Base-by-base conservation (phyloP, 2,329 filamentous ascomycete species). In the Myriosclerotinia curreyana region DNA sequence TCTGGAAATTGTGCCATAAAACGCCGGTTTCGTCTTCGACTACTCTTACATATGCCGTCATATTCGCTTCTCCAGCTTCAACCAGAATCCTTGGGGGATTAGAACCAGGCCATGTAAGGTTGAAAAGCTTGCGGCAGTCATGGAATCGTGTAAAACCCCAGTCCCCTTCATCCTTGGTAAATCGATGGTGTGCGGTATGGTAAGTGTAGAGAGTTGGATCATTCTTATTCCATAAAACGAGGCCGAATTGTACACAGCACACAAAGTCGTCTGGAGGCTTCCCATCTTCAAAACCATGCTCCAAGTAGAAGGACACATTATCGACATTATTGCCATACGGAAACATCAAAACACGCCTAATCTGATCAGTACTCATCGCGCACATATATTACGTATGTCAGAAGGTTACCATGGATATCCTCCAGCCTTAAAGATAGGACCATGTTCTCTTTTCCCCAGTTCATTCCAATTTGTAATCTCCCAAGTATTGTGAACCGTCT, bases 121-220 rank as follows among this genome's bases (percentile, higher is more conserved):
- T 88, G 74, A 97, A 96, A 75, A 98, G 88, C 72, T 87, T 89
- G 62, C 92, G 84, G 58, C 96, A 83, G 75, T 98, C 95, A 15
- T 92, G 87, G 74, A 98, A 99, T 64, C 94, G 83, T n/a, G 95
- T 99, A 76, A 99, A 99, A 1, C 95, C 95, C 95, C 95, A 99
- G 73, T 99, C 95, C 31, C 92, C 92, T 77, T 99, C 95, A 51
- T 98, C 95, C 68, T 90, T 91, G 5, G 92, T 98, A 77, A 98
- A 99, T 65, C 95, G 89, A 75, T 99, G 95, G 71, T 93, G 92
- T n/a, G 95, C 95, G 51, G 81, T 84, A 79, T 92, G 87, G 72
- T 96, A 90, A 48, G 83, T 77, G 76, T 89, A 92, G 71, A 97
- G 84, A 67, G 86, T 87, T n/a, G 95, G 94, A 72, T 97, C 92